Percentiles rank a stretch among this genome's conserved stretches.
These are phyloP conservation scores for Pseudozyma thailandica DNA, from an alignment of 1,284 basidiomycete species.

Conservation along the genomic window DNA sequence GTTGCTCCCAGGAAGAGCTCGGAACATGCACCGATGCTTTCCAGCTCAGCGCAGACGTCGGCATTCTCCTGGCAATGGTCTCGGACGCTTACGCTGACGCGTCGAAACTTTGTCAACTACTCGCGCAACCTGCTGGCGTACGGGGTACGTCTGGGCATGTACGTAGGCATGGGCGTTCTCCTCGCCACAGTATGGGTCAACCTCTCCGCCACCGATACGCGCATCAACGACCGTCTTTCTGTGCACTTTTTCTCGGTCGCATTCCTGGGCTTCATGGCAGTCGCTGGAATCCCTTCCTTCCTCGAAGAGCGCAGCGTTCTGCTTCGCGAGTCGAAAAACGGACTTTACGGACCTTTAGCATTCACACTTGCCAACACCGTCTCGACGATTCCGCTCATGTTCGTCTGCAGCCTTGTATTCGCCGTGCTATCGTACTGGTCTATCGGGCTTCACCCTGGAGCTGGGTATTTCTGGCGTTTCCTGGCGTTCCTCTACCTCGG, in stretches of 20 bases:
- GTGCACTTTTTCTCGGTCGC: constrained; percentile 70
- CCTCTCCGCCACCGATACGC: constrained; percentile 68
- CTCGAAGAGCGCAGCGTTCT: constrained; percentile 70
- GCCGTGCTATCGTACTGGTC: constrained; percentile 67
- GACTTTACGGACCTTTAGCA: constrained; percentile 64
- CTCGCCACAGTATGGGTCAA: constrained; percentile 75
- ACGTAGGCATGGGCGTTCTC: constrained; percentile 67
- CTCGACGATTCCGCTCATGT: constrained; percentile 68
- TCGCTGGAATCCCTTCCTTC: constrained; percentile 69
- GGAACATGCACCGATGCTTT: not conserved
- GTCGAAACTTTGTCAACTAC: constrained; percentile 54
- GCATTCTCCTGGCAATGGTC: constrained; percentile 1
- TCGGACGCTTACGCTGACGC: constrained; percentile 22
- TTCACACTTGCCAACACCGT: constrained; percentile 63
- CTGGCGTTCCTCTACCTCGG: constrained; percentile 74
- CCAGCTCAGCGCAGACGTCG: not conserved
- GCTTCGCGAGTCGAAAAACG: constrained; percentile 68
- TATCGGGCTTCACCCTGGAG: constrained; percentile 72
- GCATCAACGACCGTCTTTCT: constrained; percentile 68
- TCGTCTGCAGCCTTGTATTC: constrained; percentile 63
- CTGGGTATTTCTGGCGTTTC: constrained; percentile 72
- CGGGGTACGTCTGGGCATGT: constrained; percentile 75
- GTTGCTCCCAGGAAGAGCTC: not conserved
- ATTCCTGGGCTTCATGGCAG: constrained; percentile 73
- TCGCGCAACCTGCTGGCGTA: constrained; percentile 74